Percentiles rank a stretch among this genome's conserved stretches.
These are phyloP conservation scores for Cladosporium sp. DNA, from an alignment of 2,329 filamentous ascomycete species.

Conservation along the genomic window DNA sequence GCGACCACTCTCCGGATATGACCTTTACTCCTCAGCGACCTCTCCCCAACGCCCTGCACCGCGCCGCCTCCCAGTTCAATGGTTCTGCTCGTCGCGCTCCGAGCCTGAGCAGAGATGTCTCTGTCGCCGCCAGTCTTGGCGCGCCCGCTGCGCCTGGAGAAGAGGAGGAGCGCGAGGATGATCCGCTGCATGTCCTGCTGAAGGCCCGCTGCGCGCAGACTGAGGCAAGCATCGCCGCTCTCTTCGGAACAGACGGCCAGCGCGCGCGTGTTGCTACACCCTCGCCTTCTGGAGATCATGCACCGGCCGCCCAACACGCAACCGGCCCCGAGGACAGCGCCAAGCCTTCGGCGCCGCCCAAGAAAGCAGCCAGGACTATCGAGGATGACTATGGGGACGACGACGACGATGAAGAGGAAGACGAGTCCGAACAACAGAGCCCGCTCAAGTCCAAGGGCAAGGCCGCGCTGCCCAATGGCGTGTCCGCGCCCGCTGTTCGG, in stretches of 20 bases:
- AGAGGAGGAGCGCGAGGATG: slow-evolving; percentile 47
- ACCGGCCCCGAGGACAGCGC: slow-evolving; percentile 37
- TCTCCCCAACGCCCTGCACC: slow-evolving; percentile 41
- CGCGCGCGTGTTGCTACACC: slow-evolving; percentile 26
- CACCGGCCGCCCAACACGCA: slow-evolving; percentile 12
- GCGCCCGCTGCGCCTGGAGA: slow-evolving; percentile 32
- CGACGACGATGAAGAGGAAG: slow-evolving; percentile 46
- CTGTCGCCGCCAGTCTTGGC: slow-evolving; percentile 39
- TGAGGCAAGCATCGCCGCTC: slow-evolving; percentile 71
- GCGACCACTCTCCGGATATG: slow-evolving; percentile 28
- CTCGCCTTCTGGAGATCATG: slow-evolving; percentile 20
- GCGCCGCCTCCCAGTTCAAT: slow-evolving; percentile 38
- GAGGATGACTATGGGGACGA: slow-evolving; percentile 83
- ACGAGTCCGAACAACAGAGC: slow-evolving; percentile 47
- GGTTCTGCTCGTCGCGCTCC: slow-evolving; percentile 43
- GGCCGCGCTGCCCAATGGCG: slow-evolving; percentile 56
- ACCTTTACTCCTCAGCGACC: slow-evolving; percentile 43
- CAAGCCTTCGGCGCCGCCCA: slow-evolving; percentile 57
- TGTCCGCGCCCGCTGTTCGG: slow-evolving; percentile 67
- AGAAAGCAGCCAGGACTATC: slow-evolving; percentile 75
- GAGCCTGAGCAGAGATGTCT: slow-evolving; percentile 47
- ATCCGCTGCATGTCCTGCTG: slow-evolving; percentile 59
- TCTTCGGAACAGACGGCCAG: slow-evolving; percentile 60
- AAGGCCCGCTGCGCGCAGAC: slow-evolving; percentile 73
- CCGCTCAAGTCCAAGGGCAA: slow-evolving; percentile 54